These are phyloP conservation scores for Bryopsis sp. DNA, from an alignment of 139 green algal species.

Conservation along the genomic window DNA sequence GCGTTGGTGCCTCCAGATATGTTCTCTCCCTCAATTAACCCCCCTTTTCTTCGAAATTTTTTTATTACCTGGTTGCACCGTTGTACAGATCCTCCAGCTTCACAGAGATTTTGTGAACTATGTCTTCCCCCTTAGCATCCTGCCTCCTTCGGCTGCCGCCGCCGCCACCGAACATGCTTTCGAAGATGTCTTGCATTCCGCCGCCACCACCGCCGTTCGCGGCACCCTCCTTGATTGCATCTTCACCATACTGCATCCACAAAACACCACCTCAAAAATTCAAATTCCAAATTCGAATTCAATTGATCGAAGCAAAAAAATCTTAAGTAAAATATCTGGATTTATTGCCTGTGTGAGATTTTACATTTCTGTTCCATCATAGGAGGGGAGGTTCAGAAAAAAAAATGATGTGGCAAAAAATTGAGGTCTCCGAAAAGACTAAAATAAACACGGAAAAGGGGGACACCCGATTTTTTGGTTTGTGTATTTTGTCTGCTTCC, in stretches of 20 bases:
- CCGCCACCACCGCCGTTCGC: slow-evolving; percentile 49
- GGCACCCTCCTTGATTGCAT: slow-evolving; percentile 90
- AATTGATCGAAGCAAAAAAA: no score
- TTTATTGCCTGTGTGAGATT: no score
- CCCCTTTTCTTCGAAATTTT: no score
- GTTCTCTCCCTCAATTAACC: neutral
- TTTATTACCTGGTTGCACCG: slow-evolving; percentile 66
- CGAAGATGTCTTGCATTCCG: slow-evolving; percentile 89
- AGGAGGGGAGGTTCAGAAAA: no score
- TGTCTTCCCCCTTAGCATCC: slow-evolving; percentile 84
- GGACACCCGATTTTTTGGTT: no score
- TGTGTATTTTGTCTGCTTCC: no score
- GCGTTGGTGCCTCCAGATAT: no score
- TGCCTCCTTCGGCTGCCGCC: slow-evolving; percentile 30
- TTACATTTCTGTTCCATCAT: no score
- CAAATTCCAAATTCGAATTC: neutral
- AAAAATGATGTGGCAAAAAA: no score
- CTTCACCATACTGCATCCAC: slow-evolving; percentile 89
- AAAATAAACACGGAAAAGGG: no score
- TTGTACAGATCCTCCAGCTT: slow-evolving; percentile 87
- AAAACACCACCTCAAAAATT: neutral
- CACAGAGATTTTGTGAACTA: slow-evolving; percentile 88
- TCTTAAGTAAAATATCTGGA: no score
- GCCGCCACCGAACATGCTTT: slow-evolving; percentile 71
- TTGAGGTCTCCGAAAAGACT: no score